Percentiles rank a stretch among this genome's conserved stretches.
Conservation (phyloP, 108 stramenopile genomes). For the Nitzschia sp. region DNA sequence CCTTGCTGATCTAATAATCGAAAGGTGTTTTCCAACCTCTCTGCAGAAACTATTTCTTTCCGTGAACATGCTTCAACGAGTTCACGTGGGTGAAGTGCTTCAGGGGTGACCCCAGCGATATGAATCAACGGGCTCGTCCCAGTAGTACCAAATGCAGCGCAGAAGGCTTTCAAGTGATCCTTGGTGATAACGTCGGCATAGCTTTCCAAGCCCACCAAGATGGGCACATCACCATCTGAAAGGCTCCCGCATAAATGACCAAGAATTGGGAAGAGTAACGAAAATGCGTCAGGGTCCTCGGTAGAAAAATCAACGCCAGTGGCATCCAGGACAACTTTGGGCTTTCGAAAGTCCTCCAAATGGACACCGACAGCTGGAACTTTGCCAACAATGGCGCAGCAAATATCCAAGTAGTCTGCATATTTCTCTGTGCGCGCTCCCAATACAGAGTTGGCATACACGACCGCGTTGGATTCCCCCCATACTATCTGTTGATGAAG, state of each 20-base stretch:
- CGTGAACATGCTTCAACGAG: constrained; percentile 11
- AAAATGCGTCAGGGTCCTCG: constrained; percentile 32
- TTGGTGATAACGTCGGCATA: constrained; percentile 36
- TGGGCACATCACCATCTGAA: constrained; percentile 72
- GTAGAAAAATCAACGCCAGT: constrained; percentile 14
- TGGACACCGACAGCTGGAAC: constrained; percentile 68
- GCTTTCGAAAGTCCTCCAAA: constrained; percentile 51
- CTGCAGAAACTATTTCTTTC: constrained; percentile 12
- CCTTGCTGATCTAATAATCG: constrained; percentile 40
- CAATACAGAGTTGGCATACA: constrained; percentile 75
- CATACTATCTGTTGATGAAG: constrained; percentile 63
- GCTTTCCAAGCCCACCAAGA: constrained; percentile 69
- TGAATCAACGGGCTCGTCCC: constrained; percentile 79
- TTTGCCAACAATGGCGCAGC: constrained; percentile 71
- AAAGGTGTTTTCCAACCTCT: constrained; percentile 32
- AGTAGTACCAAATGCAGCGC: constrained; percentile 87
- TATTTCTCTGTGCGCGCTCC: constrained; percentile 86
- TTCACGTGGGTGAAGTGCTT: constrained; percentile 45
- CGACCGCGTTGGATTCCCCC: constrained; percentile 88
- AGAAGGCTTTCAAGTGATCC: constrained; percentile 83
- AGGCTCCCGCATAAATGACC: constrained; percentile 76
- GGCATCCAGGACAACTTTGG: constrained; percentile 56
- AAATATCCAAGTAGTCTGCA: constrained; percentile 89
- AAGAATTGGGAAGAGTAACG: constrained; percentile 66
- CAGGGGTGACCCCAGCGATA: constrained; percentile 78